Conservation (phyloP, 441 rosid genomes). For the Metrosideros polymorpha region DNA sequence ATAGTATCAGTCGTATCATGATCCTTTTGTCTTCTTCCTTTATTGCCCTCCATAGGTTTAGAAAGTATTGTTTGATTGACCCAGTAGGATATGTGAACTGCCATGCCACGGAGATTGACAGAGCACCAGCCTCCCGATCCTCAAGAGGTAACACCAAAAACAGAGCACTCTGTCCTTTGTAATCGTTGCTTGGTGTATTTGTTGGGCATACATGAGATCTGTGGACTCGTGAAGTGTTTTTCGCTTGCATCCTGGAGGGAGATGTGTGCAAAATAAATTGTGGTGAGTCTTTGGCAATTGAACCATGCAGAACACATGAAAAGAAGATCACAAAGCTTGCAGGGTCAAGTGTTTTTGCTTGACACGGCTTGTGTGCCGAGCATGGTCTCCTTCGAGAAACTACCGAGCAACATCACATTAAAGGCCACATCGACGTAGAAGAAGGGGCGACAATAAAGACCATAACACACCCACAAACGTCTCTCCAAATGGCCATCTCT, state of each 20-base stretch:
- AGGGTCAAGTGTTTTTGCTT: background rate
- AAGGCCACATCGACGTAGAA: background rate
- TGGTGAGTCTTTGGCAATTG: too few relatives aligned
- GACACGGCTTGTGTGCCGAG: background rate
- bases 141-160: background rate
- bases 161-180: background rate
- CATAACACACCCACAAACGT: background rate
- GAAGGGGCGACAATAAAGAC: background rate
- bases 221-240: background rate
- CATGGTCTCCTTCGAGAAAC: background rate
- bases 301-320: background rate
- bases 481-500: background rate
- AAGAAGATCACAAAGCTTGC: background rate
- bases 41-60: background rate
- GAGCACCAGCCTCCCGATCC: background rate
- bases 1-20: background rate
- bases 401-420: background rate
- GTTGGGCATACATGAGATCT: background rate
- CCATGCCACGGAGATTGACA: background rate
- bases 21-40: background rate
- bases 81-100: background rate
- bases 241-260: background rate
- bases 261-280: too few relatives aligned
- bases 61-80: background rate
- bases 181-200: background rate